Conservation (phyloP, 208 protist species). For the Eutreptiella sp. region DNA sequence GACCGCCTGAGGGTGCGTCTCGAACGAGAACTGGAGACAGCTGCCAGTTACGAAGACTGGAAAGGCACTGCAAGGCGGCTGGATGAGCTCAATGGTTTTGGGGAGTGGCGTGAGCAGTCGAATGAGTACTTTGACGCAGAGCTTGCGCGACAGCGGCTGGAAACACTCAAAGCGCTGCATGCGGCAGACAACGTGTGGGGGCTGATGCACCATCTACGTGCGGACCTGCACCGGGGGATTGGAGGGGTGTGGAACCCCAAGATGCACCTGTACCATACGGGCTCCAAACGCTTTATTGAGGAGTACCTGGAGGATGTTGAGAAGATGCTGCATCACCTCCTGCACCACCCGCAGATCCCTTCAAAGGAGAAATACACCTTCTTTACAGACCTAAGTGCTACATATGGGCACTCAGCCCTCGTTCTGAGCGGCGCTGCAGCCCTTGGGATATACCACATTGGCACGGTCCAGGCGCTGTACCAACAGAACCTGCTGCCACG, state of each 20-base stretch:
- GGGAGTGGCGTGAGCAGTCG: constrained; percentile 44
- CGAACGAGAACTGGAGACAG: no score
- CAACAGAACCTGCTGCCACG: constrained; percentile 48
- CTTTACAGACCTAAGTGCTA: constrained; percentile 39
- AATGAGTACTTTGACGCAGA: constrained; percentile 40
- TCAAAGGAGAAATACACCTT: constrained; percentile 28
- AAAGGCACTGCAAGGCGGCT: constrained; percentile 38
- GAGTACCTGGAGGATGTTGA: constrained; percentile 47
- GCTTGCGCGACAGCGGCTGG: constrained; percentile 42
- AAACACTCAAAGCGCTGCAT: constrained; percentile 44
- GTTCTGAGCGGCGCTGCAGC: constrained; percentile 54
- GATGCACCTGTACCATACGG: constrained; percentile 54
- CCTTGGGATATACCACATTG: constrained; percentile 53
- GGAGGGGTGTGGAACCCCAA: constrained; percentile 50
- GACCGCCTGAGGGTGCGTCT: no score
- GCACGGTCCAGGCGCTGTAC: constrained; percentile 58
- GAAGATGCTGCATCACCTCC: background rate
- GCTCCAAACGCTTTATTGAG: constrained; percentile 58
- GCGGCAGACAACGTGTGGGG: constrained; percentile 31
- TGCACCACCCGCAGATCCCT: background rate
- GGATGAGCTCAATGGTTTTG: constrained; percentile 52
- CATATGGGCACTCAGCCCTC: constrained; percentile 52
- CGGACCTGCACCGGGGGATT: constrained; percentile 46
- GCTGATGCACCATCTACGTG: constrained; percentile 42
- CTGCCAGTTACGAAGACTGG: no score